Percentiles rank a stretch among this genome's conserved stretches.
These are phyloP conservation scores for Pseudocohnilembus persalinus DNA, from an alignment of 169 alveolate species.

Conservation along the genomic window DNA sequence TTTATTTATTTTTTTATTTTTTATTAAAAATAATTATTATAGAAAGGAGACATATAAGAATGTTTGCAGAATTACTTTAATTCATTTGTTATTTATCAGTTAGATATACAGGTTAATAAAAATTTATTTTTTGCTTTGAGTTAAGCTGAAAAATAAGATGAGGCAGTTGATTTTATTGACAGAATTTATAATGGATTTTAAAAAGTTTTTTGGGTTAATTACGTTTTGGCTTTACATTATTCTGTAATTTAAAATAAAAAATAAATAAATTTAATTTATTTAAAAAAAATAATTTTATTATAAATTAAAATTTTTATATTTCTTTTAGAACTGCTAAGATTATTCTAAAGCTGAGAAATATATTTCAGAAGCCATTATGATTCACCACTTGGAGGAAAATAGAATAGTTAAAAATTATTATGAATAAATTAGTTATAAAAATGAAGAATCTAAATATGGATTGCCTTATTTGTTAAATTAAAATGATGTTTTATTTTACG, in stretches of 20 bases:
- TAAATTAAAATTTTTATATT: too few species aligned
- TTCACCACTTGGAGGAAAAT: background rate
- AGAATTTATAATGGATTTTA: background rate
- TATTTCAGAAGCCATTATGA: background rate
- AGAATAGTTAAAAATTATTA: background rate
- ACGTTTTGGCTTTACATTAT: background rate
- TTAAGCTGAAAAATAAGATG: background rate
- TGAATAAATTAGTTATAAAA: background rate
- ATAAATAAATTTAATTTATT: too few species aligned
- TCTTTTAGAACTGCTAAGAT: background rate
- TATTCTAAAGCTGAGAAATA: background rate
- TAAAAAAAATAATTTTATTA: too few species aligned
- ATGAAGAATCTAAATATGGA: background rate
- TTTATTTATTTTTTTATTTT: too few species aligned
- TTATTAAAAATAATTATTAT: too few species aligned
- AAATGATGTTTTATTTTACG: background rate
- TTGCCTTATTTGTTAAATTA: background rate
- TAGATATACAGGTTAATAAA: background rate
- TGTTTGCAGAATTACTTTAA: too few species aligned
- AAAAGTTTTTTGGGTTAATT: background rate
- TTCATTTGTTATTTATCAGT: background rate
- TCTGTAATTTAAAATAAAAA: background rate
- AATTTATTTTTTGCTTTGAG: background rate
- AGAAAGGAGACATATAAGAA: too few species aligned
- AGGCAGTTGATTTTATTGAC: background rate